Conservation (phyloP, 176 grass and related monocot species). For the Musa troglodytarum region DNA sequence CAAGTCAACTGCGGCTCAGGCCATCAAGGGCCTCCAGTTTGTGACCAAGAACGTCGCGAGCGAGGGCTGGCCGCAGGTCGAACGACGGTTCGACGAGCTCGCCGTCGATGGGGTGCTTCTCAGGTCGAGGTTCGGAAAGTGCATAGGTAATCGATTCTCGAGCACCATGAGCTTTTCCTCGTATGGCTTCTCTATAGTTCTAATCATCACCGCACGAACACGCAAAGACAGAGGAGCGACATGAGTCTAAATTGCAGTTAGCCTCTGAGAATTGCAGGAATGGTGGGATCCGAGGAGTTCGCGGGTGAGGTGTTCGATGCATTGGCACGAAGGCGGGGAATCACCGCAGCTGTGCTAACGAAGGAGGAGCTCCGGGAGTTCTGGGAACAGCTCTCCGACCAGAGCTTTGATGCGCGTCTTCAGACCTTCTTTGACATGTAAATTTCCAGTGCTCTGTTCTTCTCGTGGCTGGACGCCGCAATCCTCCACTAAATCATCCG, state of each 20-base stretch:
- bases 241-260: neutral
- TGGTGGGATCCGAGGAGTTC: constrained; percentile 83
- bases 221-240: neutral
- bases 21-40: constrained; percentile 77
- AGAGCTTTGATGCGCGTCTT: constrained; percentile 72
- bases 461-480: neutral
- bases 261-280: constrained; percentile 31
- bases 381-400: constrained; percentile 86
- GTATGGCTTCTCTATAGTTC: too few relatives aligned
- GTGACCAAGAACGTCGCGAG: constrained; percentile 50
- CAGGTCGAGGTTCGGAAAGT: constrained; percentile 64
- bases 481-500: too few relatives aligned
- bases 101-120: constrained; percentile 72
- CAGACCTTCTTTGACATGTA: constrained; percentile 99
- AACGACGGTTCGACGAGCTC: constrained; percentile 60
- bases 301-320: constrained; percentile 58
- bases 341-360: constrained; percentile 46
- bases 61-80: constrained; percentile 64
- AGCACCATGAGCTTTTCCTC: neutral
- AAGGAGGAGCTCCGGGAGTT: constrained; percentile 66
- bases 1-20: constrained; percentile 45
- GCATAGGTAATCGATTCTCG: constrained; percentile 44
- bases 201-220: too few relatives aligned
- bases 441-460: neutral
- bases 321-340: constrained; percentile 56